Evolutionary conservation across 73 alveolate species (phyloP).

Genomic region (Vitrella brassicaformis): DNA sequence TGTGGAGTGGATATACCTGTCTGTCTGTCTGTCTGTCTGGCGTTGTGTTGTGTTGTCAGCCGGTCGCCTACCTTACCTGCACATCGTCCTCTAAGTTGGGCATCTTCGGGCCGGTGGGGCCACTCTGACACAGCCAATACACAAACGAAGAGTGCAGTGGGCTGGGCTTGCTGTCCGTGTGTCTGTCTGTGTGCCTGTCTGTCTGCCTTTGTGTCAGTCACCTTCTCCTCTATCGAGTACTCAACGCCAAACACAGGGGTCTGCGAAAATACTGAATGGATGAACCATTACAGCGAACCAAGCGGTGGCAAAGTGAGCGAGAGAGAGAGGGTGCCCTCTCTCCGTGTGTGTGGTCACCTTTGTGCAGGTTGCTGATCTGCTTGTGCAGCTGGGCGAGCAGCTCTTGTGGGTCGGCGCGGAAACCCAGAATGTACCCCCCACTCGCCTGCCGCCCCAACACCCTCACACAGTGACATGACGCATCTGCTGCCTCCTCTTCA

Average conservation of each 20-base stretch:
- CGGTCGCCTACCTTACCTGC: too few relatives aligned
- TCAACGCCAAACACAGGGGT: slow-evolving; percentile 74
- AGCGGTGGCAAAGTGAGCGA: too few relatives aligned
- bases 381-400: slow-evolving; percentile 55
- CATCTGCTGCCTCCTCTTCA: too few relatives aligned
- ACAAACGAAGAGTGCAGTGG: background rate
- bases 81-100: slow-evolving; percentile 21
- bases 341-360: background rate
- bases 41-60: too few relatives aligned
- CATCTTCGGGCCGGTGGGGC: too few relatives aligned
- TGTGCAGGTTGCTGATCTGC: slow-evolving; percentile 47
- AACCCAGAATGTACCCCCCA: slow-evolving; percentile 66
- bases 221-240: slow-evolving; percentile 38
- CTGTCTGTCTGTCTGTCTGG: too few relatives aligned
- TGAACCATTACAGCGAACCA: too few relatives aligned
- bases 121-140: background rate
- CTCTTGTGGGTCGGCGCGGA: slow-evolving; percentile 47
- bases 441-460: slow-evolving; percentile 24
- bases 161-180: background rate
- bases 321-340: too few relatives aligned
- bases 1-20: too few relatives aligned
- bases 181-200: background rate
- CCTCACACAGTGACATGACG: too few relatives aligned
- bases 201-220: background rate
- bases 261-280: too few relatives aligned